Percentiles rank a stretch among this genome's conserved stretches.
phyloP scores from a whole-genome alignment of 78 protist genomes.

The Guillardia theta region DNA sequence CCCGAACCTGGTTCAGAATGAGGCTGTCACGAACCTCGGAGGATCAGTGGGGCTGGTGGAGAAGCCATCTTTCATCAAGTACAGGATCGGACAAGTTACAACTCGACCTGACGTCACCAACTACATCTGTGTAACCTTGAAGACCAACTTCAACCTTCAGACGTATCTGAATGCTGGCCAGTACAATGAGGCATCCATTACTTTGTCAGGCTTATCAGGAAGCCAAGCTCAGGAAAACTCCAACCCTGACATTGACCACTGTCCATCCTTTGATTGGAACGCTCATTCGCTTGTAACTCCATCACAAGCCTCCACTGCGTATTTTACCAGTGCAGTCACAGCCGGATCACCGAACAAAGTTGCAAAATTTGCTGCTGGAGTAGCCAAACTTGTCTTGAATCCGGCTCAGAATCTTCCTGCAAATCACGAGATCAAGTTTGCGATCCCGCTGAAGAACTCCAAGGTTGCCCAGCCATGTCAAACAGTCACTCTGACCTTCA shows the following conservation, averaged over 20 bases:
- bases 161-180: neutral
- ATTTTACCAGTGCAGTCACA: too few species aligned
- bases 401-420: too few species aligned
- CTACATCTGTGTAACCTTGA: neutral
- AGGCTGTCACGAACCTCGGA: neutral
- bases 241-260: neutral
- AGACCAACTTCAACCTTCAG: neutral
- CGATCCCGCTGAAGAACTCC: too few species aligned
- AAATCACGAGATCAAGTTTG: too few species aligned
- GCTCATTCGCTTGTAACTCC: too few species aligned
- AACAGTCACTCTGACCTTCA: too few species aligned
- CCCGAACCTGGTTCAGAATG: neutral
- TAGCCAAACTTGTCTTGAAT: too few species aligned
- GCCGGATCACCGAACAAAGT: too few species aligned
- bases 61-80: neutral
- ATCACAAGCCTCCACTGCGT: too few species aligned
- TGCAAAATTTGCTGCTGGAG: too few species aligned
- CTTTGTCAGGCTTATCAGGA: neutral
- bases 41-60: neutral
- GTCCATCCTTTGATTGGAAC: too few species aligned
- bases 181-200: neutral
- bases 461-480: too few species aligned
- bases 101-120: neutral
- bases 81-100: neutral
- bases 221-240: neutral